Evolutionary conservation across 1,284 basidiomycete species (phyloP).

Genomic region (Marasmius oreades): DNA sequence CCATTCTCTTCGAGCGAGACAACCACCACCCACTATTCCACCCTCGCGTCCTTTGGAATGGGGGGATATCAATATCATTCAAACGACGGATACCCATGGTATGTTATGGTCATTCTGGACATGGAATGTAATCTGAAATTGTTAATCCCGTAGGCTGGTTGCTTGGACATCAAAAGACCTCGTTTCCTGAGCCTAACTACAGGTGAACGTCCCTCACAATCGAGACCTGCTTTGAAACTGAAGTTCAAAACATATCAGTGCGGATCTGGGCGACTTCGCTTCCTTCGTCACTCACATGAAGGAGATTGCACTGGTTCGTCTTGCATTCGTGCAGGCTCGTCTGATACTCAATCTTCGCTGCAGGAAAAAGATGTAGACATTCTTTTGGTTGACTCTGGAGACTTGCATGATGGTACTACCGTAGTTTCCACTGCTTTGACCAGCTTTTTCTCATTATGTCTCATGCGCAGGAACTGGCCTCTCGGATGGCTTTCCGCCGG

Average conservation of each 20-base stretch:
- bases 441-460: not conserved
- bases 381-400: conserved; percentile 69
- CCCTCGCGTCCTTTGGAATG: conserved; percentile 65
- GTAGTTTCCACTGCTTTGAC: not conserved
- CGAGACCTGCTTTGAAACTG: not conserved
- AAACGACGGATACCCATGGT: conserved; percentile 79
- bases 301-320: conserved; percentile 51
- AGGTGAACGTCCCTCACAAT: conserved; percentile 32
- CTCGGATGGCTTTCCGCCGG: conserved; percentile 68
- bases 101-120: not conserved
- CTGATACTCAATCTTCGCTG: too few species aligned
- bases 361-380: conserved; percentile 68
- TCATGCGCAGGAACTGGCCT: conserved; percentile 49
- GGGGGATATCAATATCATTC: conserved; percentile 77
- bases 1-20: not conserved
- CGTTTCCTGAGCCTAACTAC: conserved; percentile 74
- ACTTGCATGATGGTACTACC: conserved; percentile 71
- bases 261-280: conserved; percentile 77
- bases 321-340: not conserved
- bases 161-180: conserved; percentile 67
- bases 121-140: not conserved
- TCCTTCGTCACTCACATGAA: conserved; percentile 85
- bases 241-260: conserved; percentile 33
- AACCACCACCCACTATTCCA: not conserved
- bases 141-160: conserved; percentile 47